phyloP scores from a whole-genome alignment of 2,329 filamentous ascomycete species.

The Aspergillus hortae region DNA sequence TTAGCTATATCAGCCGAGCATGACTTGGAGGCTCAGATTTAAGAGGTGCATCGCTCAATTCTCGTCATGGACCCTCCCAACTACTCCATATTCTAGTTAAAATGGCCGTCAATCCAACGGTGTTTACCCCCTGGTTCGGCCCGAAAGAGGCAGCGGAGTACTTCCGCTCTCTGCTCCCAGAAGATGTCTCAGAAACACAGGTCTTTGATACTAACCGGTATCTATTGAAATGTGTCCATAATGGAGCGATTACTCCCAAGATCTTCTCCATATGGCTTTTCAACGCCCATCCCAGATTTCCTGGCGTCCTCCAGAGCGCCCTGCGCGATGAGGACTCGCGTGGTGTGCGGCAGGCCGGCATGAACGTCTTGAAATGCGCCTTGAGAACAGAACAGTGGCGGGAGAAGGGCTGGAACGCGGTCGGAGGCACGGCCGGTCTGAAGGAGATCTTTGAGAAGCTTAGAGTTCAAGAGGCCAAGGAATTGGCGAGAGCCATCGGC shows the following conservation, averaged over 20 bases:
- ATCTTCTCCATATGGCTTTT: neutral
- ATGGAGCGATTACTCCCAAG: neutral
- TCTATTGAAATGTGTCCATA: neutral
- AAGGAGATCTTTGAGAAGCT: slow-evolving; percentile 3
- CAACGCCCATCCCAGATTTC: neutral
- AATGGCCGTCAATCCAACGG: neutral
- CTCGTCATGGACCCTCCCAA: neutral
- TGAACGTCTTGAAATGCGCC: neutral
- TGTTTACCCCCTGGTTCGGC: slow-evolving; percentile 2
- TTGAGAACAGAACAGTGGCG: neutral
- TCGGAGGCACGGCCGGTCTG: neutral
- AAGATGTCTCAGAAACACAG: neutral
- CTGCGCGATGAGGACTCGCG: neutral
- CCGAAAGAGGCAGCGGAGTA: neutral
- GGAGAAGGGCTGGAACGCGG: neutral
- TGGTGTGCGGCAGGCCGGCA: neutral
- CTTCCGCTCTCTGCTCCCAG: neutral
- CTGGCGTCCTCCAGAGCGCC: neutral
- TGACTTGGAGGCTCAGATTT: neutral
- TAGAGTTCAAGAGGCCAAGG: neutral
- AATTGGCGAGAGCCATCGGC: slow-evolving; percentile 1
- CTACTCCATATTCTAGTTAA: neutral
- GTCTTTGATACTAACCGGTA: neutral
- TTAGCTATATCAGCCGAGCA: neutral
- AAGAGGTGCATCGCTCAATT: neutral